These are phyloP conservation scores for Periconia digitata DNA, from an alignment of 2,329 filamentous ascomycete species.

Conservation along the genomic window DNA sequence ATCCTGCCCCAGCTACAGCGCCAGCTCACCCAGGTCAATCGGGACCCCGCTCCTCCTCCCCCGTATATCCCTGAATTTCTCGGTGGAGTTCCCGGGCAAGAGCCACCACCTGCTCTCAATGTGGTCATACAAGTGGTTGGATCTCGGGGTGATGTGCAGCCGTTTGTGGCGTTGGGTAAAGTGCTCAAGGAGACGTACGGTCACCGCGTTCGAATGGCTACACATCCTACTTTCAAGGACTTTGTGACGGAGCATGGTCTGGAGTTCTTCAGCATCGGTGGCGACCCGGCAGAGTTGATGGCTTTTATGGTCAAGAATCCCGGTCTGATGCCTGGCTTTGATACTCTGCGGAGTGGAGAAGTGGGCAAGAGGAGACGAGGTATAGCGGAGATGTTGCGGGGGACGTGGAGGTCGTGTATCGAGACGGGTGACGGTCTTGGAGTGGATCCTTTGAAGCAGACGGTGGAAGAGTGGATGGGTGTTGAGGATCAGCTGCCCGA, in stretches of 20 bases:
- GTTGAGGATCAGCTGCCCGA: conserved; percentile 42
- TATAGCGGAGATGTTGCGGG: conserved; percentile 77
- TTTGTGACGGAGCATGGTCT: conserved; percentile 54
- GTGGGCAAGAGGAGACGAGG: conserved; percentile 72
- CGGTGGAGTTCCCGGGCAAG: conserved; percentile 64
- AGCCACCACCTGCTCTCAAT: conserved; percentile 51
- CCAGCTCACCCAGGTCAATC: conserved; percentile 44
- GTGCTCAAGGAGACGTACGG: conserved; percentile 52
- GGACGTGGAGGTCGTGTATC: conserved; percentile 84
- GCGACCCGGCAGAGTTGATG: conserved; percentile 54
- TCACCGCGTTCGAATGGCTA: conserved; percentile 52
- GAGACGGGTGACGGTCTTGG: conserved; percentile 70
- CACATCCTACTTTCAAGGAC: conserved; percentile 52
- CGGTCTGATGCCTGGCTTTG: conserved; percentile 79
- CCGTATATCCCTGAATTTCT: conserved; percentile 74
- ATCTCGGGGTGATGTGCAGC: conserved; percentile 54
- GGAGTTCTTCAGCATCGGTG: conserved; percentile 55
- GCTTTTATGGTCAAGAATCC: conserved; percentile 92
- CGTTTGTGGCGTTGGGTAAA: conserved; percentile 53
- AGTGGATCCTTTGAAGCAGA: conserved; percentile 54
- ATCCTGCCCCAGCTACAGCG: conserved; percentile 43
- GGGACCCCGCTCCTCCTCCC: conserved; percentile 61
- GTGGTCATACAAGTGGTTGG: conserved; percentile 54
- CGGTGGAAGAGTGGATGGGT: conserved; percentile 54
- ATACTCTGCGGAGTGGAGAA: conserved; percentile 75